Base-by-base conservation (phyloP, 1,284 basidiomycete species). In the Ustilago tritici region DNA sequence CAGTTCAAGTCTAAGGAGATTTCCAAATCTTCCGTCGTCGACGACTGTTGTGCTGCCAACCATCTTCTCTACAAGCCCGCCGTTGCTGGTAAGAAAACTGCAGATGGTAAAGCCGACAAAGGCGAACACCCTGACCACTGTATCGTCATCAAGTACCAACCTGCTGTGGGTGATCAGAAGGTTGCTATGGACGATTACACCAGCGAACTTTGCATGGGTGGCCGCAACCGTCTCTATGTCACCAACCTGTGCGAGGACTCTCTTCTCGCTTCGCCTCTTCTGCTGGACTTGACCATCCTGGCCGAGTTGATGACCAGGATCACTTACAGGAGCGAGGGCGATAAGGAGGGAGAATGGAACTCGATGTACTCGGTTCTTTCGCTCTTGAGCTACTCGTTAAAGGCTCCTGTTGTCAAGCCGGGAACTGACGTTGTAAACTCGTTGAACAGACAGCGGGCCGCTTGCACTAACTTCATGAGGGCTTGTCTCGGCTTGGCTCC, bases 1-100 rank as follows among this genome's bases (percentile, higher is more conserved):
- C 95, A 98, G 89, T 98, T 98, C 92, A 93, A 92, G 89, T 93
- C 92, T 89, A 99, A 99, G 92, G 96, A 98, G 82, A 87, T 88
- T 76, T 85, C 83, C 80, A 98, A 98, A 91, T 93, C 92, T 84
- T 93, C 92, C 76, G 96, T 99, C 77, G 95, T 98, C 53, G 96
- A 98, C 84, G 96, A 86, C 76, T 79, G 79, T 61, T 84, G 83
- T 58, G 82, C 82, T 53, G 93, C 95, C 73, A 98, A 98, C 88
- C 89, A 91, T 50, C 88, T 98, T 59, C 90, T 98, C 38, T 98
- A 92, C 91, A 94, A 94, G 89, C 91, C 92, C 17, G 90, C 92
- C 40, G 79, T 82, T 36, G 77, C 81, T 19, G 86, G 84, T 19
- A 75, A 80, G 49, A 79, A 81, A 66, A 78, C 57, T 3, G 79